A percentile compares a stretch with the other conserved stretches of the same genome.
phyloP scores from a whole-genome alignment of 106 monocot species.

The Dioscorea zingiberensis region DNA sequence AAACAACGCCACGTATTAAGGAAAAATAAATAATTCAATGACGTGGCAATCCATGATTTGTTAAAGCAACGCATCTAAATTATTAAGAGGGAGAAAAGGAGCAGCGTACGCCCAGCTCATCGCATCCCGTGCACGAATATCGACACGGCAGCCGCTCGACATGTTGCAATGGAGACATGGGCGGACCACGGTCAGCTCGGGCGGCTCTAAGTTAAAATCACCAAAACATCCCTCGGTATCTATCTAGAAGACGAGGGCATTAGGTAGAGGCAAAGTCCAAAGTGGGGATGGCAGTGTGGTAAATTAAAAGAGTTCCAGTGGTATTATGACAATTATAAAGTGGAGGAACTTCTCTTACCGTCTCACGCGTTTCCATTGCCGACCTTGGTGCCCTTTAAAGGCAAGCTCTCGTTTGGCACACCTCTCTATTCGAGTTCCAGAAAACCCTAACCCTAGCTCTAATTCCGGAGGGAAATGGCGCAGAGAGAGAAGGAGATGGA shows the following conservation, averaged over 20 bases:
- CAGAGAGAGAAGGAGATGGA: background rate
- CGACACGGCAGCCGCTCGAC: background rate
- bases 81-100: background rate
- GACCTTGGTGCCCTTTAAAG: background rate
- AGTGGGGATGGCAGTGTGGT: background rate
- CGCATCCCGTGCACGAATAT: background rate
- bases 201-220: background rate
- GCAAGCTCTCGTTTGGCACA: background rate
- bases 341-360: background rate
- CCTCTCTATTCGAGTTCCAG: too few relatives aligned
- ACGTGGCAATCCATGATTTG: background rate
- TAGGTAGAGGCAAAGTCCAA: background rate
- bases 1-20: background rate
- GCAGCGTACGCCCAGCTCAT: background rate
- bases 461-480: background rate
- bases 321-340: background rate
- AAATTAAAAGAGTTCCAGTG: background rate
- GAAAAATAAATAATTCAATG: background rate
- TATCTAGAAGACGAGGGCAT: background rate
- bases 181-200: background rate
- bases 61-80: background rate
- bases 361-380: background rate
- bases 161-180: background rate
- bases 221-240: background rate
- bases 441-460: background rate